Evolutionary conservation across 768 basidiomycete species (phyloP), one percentile per base, ranked within the genome.

Genomic region (Boletus rex-veris): DNA sequence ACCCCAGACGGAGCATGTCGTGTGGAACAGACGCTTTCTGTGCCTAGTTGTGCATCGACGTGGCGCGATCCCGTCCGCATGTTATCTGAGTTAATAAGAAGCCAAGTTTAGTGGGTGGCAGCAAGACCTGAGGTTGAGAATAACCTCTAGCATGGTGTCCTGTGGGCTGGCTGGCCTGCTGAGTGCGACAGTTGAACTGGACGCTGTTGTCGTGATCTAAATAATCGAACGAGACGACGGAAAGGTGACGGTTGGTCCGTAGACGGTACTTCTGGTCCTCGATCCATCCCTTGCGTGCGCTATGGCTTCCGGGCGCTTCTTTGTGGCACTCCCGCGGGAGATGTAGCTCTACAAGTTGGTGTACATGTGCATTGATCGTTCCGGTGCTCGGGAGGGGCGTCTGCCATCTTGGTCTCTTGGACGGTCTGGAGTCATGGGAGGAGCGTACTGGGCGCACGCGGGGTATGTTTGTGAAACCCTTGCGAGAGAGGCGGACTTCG

Each of bases 401-500:
- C 1, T 52, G 48, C 39, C 45, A 11, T 45, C 46, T 54, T 12
- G n/a, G 30, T 46, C 39, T 56, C 54, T 52, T 60, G 30, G 16
- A 50, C 14, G 12, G 12, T 35, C 33, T 35, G 14, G 35, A 35
- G 37, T 57, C 46, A 1, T 14, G 43, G 30, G 15, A 12, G 9
- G 24, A 6, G 37, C 30, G 18, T 21, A 16, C 7, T 26, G 52
- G 45, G 24, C 59, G 55, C 21, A 75, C 66, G 15, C 51, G 59
- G 5, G 74, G 75, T 4, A 75, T 50, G 15, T 36, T 19, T 0
- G 63, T 41, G 7, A 48, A 60, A 0, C 74, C 73, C 50, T 75
- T 75, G 38, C 71, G 68, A 26, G 65, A 50, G 49, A 69, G 60
- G 43, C 73, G 73, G 6, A 65, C 53, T 55, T 75, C 73, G 55